Evolutionary conservation across 1,139 yeast species (phyloP), one percentile per base, ranked within the genome.

Genomic region (Hansenula lynferdii): DNA sequence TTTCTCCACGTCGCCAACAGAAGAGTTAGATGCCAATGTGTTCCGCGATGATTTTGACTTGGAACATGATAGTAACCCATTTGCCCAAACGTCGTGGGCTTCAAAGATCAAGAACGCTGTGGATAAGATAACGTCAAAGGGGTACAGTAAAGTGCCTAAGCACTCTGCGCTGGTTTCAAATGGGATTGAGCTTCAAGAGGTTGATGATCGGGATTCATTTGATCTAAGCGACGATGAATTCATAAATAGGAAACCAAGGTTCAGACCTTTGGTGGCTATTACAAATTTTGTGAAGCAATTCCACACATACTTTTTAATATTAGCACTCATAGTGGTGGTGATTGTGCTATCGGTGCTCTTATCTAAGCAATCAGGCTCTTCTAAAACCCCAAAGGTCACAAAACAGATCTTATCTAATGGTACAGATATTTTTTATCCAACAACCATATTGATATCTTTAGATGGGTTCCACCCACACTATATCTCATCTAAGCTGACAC

Each of bases 391-490:
- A 3, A 11, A 8, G 3, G 28, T 26, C 49, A 30, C 48, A 48
- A 25, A 70, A 65, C 45, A 51, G 2, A 36, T 61, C 1, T 52
- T 76, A 19, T 63, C 70, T 17, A 89, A 89, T 56, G 85, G 92
- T 3, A 85, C 96, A 0, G 80, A 79, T 45, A 64, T 65, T 1
- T 87, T 81, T 60, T 68, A 80, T 49, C 86, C 94, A 17, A 79
- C 96, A 5, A 89, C 97, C 0, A 62, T 89, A 1, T 59, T 87
- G 38, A 66, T 89, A 2, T 85, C 96, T 0, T 60, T 89, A 30
- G 96, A 85, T 56, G 96, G 96, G 11, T 85, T 89, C 61, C 95
- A 89, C 57, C 97, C 97, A 9, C 94, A 86, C 54, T 85, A 86
- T 55, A 76, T 89, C n/a, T 78, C 80, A 20, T 57, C 72, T 7